Conservation (phyloP, 805 yeast species). For the Cyberlindnera saturnus region DNA sequence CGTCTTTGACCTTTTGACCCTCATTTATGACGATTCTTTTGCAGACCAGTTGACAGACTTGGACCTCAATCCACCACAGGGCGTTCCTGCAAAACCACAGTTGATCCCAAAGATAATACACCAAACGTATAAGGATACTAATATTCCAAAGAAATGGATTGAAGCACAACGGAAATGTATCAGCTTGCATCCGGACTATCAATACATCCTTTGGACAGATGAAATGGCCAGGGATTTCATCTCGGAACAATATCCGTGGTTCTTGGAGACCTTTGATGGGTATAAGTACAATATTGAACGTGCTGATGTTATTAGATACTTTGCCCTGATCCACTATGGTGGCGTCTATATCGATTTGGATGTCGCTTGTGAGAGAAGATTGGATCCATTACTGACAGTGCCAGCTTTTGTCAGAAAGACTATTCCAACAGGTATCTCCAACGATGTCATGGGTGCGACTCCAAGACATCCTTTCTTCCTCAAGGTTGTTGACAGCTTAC, state of each 20-base stretch:
- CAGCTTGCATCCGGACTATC: constrained; percentile 80
- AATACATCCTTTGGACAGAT: constrained; percentile 89
- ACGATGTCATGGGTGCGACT: constrained; percentile 87
- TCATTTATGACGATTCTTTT: constrained; percentile 67
- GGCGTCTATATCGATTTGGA: constrained; percentile 89
- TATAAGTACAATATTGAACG: constrained; percentile 81
- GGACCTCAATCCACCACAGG: constrained; percentile 52
- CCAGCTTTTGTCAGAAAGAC: constrained; percentile 89
- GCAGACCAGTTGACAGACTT: constrained; percentile 55
- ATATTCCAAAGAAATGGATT: constrained; percentile 78
- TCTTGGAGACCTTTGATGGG: constrained; percentile 66
- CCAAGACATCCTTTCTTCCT: constrained; percentile 83
- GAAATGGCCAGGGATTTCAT: constrained; percentile 75
- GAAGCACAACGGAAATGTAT: constrained; percentile 71
- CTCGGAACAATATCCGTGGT: constrained; percentile 80
- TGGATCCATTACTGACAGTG: constrained; percentile 75
- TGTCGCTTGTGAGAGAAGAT: constrained; percentile 73
- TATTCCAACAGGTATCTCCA: constrained; percentile 84
- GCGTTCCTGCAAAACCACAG: constrained; percentile 39
- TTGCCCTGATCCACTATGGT: constrained; percentile 76
- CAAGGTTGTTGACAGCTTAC: constrained; percentile 58
- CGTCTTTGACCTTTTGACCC: constrained; percentile 65
- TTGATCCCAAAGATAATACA: constrained; percentile 87
- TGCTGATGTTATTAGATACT: constrained; percentile 88
- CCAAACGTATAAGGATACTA: constrained; percentile 79